A percentile compares a stretch with the other conserved stretches of the same genome.
phyloP scores from a whole-genome alignment of 129 eudicot genomes.

The Glebionis coronaria region DNA sequence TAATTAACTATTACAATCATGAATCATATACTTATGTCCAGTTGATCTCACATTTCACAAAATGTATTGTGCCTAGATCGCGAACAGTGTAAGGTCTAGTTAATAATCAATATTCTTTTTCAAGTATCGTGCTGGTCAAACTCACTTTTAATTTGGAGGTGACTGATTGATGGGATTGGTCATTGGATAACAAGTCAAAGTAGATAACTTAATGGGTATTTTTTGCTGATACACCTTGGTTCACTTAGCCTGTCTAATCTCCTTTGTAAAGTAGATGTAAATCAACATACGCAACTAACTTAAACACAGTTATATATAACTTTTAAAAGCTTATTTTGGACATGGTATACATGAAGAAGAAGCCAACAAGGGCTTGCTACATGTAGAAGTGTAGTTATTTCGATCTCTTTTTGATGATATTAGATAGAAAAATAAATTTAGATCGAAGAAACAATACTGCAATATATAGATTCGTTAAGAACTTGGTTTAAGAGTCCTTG shows the following conservation, averaged over 20 bases:
- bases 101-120: neutral
- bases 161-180: neutral
- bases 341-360: no score
- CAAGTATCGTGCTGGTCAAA: neutral
- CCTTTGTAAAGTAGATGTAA: neutral
- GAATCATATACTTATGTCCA: slow-evolving; percentile 4
- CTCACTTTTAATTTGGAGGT: neutral
- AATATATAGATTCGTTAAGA: no score
- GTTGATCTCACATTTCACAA: neutral
- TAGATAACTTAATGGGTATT: neutral
- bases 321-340: no score
- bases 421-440: no score
- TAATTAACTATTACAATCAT: slow-evolving; percentile 1
- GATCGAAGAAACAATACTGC: no score
- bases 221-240: neutral
- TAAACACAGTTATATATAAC: no score
- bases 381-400: no score
- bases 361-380: no score
- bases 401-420: no score
- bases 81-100: neutral
- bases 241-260: neutral
- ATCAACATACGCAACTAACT: no score
- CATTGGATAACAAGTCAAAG: neutral
- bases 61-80: neutral
- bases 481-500: no score